A percentile compares a stretch with the other conserved stretches of the same genome.
phyloP scores from a whole-genome alignment of 148 eudicot genomes.

The Nyssa sinensis region DNA sequence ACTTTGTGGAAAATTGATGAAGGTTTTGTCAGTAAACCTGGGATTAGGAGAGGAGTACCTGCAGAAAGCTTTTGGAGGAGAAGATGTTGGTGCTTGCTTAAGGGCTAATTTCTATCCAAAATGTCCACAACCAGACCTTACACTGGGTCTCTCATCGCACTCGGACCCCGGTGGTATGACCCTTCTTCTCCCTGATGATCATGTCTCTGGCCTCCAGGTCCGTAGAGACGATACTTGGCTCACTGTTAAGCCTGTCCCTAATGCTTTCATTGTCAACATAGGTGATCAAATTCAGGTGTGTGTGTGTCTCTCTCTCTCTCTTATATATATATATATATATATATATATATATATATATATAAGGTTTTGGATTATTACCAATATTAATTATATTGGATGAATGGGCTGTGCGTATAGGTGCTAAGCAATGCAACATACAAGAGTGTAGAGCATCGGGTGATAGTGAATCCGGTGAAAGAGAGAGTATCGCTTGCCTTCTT shows the following conservation, averaged over 20 bases:
- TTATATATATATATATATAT: no score
- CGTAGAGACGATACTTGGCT: constrained; percentile 37
- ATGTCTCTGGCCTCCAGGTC: constrained; percentile 51
- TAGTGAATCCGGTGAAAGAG: constrained; percentile 40
- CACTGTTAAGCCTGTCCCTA: constrained; percentile 44
- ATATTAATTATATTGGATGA: neutral
- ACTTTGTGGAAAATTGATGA: constrained; percentile 36
- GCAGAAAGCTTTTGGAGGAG: constrained; percentile 44
- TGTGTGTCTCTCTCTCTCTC: no score
- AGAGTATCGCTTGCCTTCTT: constrained; percentile 49
- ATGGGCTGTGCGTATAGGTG: constrained; percentile 16
- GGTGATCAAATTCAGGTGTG: constrained; percentile 55
- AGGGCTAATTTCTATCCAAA: constrained; percentile 50
- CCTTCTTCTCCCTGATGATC: constrained; percentile 38
- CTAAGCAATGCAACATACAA: constrained; percentile 47
- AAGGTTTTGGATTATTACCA: neutral
- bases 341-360: no score
- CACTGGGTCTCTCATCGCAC: constrained; percentile 50
- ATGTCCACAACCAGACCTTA: constrained; percentile 57
- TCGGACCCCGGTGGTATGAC: constrained; percentile 58
- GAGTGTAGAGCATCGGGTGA: constrained; percentile 59
- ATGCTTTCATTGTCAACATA: constrained; percentile 50
- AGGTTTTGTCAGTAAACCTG: constrained; percentile 38
- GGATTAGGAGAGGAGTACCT: constrained; percentile 40
- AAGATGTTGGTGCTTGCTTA: constrained; percentile 40